Evolutionary conservation across 768 basidiomycete genomes (phyloP).

Genomic region (Pulveroboletus sp.): DNA sequence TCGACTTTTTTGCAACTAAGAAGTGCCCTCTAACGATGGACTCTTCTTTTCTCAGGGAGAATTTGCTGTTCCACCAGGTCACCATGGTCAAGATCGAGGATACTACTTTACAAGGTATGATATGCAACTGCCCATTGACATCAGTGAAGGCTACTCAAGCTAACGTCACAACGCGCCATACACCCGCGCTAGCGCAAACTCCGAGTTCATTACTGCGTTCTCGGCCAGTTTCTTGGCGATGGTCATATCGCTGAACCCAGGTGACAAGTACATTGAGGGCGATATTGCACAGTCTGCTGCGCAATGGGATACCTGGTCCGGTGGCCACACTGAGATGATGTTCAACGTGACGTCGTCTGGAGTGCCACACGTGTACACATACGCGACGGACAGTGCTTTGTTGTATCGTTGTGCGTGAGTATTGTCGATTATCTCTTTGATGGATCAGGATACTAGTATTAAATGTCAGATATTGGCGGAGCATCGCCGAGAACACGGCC

Average conservation of each 20-base stretch:
- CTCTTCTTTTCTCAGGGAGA: background rate
- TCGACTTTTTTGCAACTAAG: background rate
- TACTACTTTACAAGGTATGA: constrained; percentile 6
- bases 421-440: background rate
- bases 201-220: constrained; percentile 6
- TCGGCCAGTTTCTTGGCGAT: constrained; percentile 4
- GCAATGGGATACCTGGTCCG: background rate
- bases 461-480: constrained; percentile 3
- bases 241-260: background rate
- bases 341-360: constrained; percentile 6
- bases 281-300: background rate
- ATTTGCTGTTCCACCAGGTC: constrained; percentile 4
- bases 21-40: background rate
- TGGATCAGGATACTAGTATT: background rate
- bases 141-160: background rate
- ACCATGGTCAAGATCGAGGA: background rate
- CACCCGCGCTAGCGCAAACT: background rate
- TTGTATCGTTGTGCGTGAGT: constrained; percentile 1
- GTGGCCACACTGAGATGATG: constrained; percentile 1
- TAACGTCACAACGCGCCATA: background rate
- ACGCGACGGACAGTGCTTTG: background rate
- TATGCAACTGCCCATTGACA: background rate
- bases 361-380: background rate
- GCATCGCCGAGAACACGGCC: background rate
- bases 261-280: background rate